Evolutionary conservation across 2,329 filamentous ascomycete species (phyloP), one percentile per base, ranked within the genome.

Genomic region (Calonectria multiphialidica): DNA sequence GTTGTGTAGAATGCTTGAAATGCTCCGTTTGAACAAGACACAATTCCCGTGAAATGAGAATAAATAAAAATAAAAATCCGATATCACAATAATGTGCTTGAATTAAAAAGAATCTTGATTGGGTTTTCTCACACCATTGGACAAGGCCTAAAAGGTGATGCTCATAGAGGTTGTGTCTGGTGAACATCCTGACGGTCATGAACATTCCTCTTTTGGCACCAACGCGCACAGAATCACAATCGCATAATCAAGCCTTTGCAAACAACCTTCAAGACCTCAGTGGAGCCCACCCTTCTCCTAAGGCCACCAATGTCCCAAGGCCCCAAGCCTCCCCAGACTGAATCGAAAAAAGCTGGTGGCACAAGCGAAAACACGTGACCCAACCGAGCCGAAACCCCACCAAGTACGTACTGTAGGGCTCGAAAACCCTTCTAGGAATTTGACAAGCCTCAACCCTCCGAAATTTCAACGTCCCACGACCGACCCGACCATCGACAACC

Each of bases 351-450:
- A 33, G 45, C 33, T 42, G 30, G 28, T 37, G 55, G 53, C 35
- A 12, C 44, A 65, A 67, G 57, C 64, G 57, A 67, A 67, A 68
- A 2, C 75, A 78, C 76, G 78, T 78, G 73, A 74, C 61, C 42
- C 79, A 80, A 79, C 74, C 57, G 66, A 30, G 66, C 68, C 61
- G 63, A 75, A 73, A 70, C 81, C 80, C 81, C 81, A 80, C 81
- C 76, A 71, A 80, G 76, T 81, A 78, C 79, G 81, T 82, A 80
- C 78, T 78, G 82, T 85, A 85, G 83, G 83, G 83, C 83, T 81
- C 81, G 80, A 82, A 85, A 85, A 84, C 83, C 83, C 83, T 85
- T 83, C 77, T 75, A 79, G 78, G 79, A 84, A 84, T 81, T 85
- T 84, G 82, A 81, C 80, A 80, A 84, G 83, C 80, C 78, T 82